Conservation (phyloP, 257 asterid genomes). For the Primulina eburnea region DNA sequence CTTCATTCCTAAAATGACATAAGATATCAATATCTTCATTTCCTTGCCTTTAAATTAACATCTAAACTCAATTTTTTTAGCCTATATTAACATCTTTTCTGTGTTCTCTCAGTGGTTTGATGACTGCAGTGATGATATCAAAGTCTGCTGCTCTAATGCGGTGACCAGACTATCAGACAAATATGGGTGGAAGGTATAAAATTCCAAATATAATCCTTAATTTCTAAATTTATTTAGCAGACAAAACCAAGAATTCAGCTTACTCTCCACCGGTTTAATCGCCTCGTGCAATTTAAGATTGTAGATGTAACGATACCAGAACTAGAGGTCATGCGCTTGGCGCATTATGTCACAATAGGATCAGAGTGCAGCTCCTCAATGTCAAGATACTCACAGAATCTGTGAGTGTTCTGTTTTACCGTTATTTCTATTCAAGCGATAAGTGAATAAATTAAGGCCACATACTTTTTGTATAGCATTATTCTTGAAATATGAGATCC, state of each 20-base stretch:
- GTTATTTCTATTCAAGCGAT: neutral
- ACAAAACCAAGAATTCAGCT: neutral
- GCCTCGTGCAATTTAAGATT: slow-evolving; percentile 36
- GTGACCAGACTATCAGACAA: slow-evolving; percentile 44
- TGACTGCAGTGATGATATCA: slow-evolving; percentile 69
- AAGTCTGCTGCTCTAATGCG: slow-evolving; percentile 61
- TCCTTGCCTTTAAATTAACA: neutral
- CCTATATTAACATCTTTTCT: slow-evolving; percentile 1
- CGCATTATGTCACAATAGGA: slow-evolving; percentile 82
- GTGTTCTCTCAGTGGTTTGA: slow-evolving; percentile 70
- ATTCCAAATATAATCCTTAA: neutral
- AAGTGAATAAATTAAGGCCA: no score
- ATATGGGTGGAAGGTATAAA: slow-evolving; percentile 77
- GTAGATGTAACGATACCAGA: slow-evolving; percentile 80
- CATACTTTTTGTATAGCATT: no score
- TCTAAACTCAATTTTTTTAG: neutral
- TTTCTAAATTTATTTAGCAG: neutral
- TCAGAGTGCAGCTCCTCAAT: slow-evolving; percentile 68
- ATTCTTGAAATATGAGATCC: no score
- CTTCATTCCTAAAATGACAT: neutral
- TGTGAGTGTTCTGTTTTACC: slow-evolving; percentile 34
- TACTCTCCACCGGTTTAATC: neutral
- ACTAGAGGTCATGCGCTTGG: slow-evolving; percentile 82
- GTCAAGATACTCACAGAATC: slow-evolving; percentile 41
- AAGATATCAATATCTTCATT: neutral